Percentiles rank a stretch among this genome's conserved stretches.
These are phyloP conservation scores for Uronychia binucleata DNA, from an alignment of 73 alveolate genomes.

Conservation along the genomic window DNA sequence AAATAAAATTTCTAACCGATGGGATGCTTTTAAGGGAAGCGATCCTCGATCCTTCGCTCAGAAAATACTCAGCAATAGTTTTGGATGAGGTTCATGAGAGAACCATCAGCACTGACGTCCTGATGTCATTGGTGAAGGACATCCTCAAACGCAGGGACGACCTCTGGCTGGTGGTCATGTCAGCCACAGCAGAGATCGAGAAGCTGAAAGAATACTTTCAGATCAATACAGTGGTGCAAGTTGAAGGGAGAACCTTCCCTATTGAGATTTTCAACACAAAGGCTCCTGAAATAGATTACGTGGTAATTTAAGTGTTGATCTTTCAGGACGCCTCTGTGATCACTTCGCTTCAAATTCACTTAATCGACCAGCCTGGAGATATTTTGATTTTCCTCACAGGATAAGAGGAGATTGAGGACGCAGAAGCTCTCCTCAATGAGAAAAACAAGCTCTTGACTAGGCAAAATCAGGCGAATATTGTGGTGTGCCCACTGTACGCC, in stretches of 20 bases:
- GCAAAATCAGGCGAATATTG: conserved; percentile 46
- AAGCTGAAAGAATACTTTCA: conserved; percentile 69
- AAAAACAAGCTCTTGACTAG: conserved; percentile 71
- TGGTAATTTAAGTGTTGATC: conserved; percentile 59
- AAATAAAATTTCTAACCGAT: conserved; percentile 91
- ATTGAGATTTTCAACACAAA: conserved; percentile 67
- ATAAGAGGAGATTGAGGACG: conserved; percentile 97
- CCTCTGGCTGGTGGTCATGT: conserved; percentile 63
- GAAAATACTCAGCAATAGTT: conserved; percentile 82
- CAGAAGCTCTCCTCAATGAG: conserved; percentile 70
- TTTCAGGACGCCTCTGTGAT: conserved; percentile 47
- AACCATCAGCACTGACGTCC: conserved; percentile 94
- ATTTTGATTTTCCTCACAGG: conserved; percentile 94
- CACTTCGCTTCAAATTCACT: conserved; percentile 53
- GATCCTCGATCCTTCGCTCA: conserved; percentile 83
- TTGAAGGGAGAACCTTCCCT: conserved; percentile 82
- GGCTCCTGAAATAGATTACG: conserved; percentile 75
- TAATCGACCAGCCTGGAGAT: conserved; percentile 85
- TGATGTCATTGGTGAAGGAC: conserved; percentile 88
- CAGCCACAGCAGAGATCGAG: conserved; percentile 75
- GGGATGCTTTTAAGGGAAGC: conserved; percentile 97
- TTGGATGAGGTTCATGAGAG: conserved; percentile 98
- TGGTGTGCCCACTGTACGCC: conserved; percentile 87
- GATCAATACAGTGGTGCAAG: conserved; percentile 52
- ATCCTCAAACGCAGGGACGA: not conserved